phyloP scores from a whole-genome alignment of 352 stramenopile genomes.

The Hyaloperonospora brassicae region DNA sequence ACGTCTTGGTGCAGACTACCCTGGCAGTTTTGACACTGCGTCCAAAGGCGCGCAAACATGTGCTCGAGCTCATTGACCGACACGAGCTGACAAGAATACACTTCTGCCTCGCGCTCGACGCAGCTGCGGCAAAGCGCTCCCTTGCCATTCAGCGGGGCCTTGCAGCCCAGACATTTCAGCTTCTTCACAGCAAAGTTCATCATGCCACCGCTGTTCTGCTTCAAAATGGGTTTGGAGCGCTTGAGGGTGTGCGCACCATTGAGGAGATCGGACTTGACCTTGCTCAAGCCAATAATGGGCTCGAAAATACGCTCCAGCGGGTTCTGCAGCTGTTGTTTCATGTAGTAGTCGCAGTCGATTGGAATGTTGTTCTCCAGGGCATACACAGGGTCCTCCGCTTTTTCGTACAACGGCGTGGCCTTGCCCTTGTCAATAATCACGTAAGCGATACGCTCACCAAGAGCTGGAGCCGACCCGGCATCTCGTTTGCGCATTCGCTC shows the following conservation, averaged over 20 bases:
- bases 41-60: conserved; percentile 95
- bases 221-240: conserved; percentile 93
- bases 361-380: conserved; percentile 98
- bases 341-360: conserved; percentile 99
- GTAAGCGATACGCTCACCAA: conserved; percentile 27
- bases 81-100: conserved; percentile 93
- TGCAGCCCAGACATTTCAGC: conserved; percentile 96
- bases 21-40: conserved; percentile 97
- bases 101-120: conserved; percentile 85
- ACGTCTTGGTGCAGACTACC: conserved; percentile 93
- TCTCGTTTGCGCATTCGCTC: conserved; percentile 98
- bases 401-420: conserved; percentile 93
- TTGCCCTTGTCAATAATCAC: conserved; percentile 98
- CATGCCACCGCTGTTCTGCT: conserved; percentile 94
- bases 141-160: conserved; percentile 87
- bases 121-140: conserved; percentile 92
- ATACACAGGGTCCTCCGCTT: conserved; percentile 98
- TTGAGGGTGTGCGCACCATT: conserved; percentile 97
- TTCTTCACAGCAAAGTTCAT: conserved; percentile 99
- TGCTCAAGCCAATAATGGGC: conserved; percentile 93
- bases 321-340: conserved; percentile 98
- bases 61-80: conserved; percentile 91
- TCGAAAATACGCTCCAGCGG: conserved; percentile 98
- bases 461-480: conserved; percentile 92
- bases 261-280: conserved; percentile 88